Conservation (phyloP, 1,284 basidiomycete genomes). For the Ceratobasidium sp. region DNA sequence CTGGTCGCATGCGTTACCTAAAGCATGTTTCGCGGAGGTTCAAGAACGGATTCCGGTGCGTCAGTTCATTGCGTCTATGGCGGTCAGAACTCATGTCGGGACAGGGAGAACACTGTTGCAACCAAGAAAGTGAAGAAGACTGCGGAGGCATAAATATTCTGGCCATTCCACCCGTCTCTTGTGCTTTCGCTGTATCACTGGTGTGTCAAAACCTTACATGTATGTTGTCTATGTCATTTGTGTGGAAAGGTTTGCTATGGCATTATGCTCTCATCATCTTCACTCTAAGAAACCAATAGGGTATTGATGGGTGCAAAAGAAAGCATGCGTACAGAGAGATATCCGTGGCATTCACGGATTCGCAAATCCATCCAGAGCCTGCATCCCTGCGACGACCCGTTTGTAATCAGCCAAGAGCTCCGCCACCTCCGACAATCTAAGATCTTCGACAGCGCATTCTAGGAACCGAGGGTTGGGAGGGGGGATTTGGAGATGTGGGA, state of each 20-base stretch:
- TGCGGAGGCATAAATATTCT: conserved; percentile 27
- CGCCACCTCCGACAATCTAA: conserved; percentile 77
- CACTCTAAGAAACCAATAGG: background rate
- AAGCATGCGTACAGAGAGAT: background rate
- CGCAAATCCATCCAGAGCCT: conserved; percentile 58
- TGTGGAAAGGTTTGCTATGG: conserved; percentile 41
- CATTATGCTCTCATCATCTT: conserved; percentile 41
- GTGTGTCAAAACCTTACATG: conserved; percentile 46
- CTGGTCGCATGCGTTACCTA: conserved; percentile 95
- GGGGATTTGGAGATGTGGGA: conserved; percentile 51
- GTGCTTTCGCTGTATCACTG: conserved; percentile 38
- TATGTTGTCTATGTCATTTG: conserved; percentile 44
- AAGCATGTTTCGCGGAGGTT: conserved; percentile 91
- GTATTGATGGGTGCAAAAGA: background rate
- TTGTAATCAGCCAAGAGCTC: conserved; percentile 81
- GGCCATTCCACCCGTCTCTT: conserved; percentile 1
- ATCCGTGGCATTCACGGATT: background rate
- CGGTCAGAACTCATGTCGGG: conserved; percentile 33
- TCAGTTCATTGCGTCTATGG: conserved; percentile 30
- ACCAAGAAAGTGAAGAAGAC: conserved; percentile 60
- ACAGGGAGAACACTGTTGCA: conserved; percentile 80
- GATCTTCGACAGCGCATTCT: conserved; percentile 74
- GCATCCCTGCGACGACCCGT: conserved; percentile 63
- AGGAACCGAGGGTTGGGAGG: conserved; percentile 75
- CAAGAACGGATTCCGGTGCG: conserved; percentile 96